Conservation (phyloP, 2,329 filamentous ascomycete species). For the Fusarium sp. region DNA sequence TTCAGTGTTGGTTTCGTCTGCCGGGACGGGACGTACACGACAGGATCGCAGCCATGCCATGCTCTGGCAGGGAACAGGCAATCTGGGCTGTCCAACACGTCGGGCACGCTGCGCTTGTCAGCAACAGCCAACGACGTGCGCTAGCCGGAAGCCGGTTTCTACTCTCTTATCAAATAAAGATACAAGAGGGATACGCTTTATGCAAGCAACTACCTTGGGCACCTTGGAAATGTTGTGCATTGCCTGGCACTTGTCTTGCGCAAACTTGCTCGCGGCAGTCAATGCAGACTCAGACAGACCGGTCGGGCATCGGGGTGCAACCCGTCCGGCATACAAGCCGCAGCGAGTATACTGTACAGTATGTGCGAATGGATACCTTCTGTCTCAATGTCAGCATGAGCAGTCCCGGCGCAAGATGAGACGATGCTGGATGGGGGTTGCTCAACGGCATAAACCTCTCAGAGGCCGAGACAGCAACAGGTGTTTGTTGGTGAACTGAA, state of each 20-base stretch:
- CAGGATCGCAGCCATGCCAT: constrained; percentile 1
- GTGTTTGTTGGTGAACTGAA: constrained; percentile 19
- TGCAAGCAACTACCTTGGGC: constrained; percentile 4
- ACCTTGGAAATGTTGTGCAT: constrained; percentile 9
- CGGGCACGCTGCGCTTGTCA: not conserved
- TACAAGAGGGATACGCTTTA: not conserved
- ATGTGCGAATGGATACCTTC: not conserved
- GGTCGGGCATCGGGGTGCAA: not conserved
- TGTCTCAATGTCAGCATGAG: not conserved
- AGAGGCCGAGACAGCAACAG: constrained; percentile 6
- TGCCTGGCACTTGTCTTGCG: not conserved
- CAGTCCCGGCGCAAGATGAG: constrained; percentile 5
- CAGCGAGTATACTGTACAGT: not conserved
- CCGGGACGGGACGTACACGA: constrained; percentile 14
- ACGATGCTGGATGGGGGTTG: constrained; percentile 1
- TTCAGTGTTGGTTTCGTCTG: constrained; percentile 10
- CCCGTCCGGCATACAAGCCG: not conserved
- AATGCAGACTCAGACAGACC: not conserved
- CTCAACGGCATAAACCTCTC: constrained; percentile 3
- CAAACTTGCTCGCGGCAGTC: not conserved
- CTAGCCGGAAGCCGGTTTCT: not conserved
- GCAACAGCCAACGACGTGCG: not conserved
- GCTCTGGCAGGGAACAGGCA: constrained; percentile 6
- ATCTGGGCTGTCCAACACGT: not conserved
- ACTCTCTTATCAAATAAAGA: not conserved